Evolutionary conservation across 1,139 yeast genomes (phyloP), one percentile per base, ranked within the genome.

Genomic region (Yamadazyma buinensis): DNA sequence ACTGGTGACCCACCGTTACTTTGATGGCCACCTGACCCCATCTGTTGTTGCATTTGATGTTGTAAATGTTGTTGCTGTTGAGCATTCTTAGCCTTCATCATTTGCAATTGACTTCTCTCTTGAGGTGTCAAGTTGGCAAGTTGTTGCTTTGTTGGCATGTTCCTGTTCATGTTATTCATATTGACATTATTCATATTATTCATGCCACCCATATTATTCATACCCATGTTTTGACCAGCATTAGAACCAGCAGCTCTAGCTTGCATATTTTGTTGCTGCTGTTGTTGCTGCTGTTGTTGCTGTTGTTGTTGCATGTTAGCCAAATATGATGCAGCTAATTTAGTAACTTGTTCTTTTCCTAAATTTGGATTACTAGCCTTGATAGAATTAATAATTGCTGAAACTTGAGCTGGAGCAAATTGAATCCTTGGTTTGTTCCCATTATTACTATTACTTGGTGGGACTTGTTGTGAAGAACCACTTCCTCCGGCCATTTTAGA

Each of bases 321-420:
- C 39, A 83, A 61, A 49, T 81, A 82, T 22, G 80, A 76, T 7
- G 84, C 85, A 0, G 90, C 90, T 41, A 80, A 61, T 46, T 79
- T 77, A 0, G 86, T 79, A 2, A 82, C 88, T 47, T 83, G 87
- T 38, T 80, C 85, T 41, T 80, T 79, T 3, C 82, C 67, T 50
- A 81, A 62, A 20, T 71, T 72, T 1, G 94, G 94, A 49, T 84
- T 76, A 49, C 81, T 83, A 14, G 73, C 66, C 46, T 80, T 84
- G 36, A 83, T 80, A 35, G 83, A 81, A 42, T 74, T 77, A 39
- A 84, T 77, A 33, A 84, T 71, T 2, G 84, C 83, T 7, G 85
- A 73, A 3, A 83, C 82, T 49, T 82, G 90, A 1, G 80, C 77
- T 15, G 80, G 71, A 1, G 81, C 72, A 54, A 75, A 64, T 44